Evolutionary conservation across 305 asterid genomes (phyloP).

Genomic region (Fraxinus velutina): DNA sequence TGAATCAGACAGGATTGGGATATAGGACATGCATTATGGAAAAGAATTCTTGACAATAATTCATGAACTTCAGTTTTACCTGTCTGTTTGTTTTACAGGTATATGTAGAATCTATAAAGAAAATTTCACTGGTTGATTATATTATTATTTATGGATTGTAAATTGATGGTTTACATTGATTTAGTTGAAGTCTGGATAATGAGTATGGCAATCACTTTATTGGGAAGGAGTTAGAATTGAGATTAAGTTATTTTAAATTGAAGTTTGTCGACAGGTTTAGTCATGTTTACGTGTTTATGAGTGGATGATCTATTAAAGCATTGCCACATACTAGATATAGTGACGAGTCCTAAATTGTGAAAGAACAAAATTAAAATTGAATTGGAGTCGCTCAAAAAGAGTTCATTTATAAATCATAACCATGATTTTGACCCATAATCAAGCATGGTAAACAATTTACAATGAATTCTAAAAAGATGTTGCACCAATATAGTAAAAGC

Average conservation of each 20-base stretch:
- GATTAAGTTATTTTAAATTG: neutral
- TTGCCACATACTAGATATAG: neutral
- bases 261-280: neutral
- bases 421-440: neutral
- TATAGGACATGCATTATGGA: neutral
- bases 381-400: neutral
- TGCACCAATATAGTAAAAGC: conserved; percentile 17
- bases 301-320: neutral
- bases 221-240: neutral
- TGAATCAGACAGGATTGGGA: conserved; percentile 31
- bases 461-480: neutral
- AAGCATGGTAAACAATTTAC: neutral
- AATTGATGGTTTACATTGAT: neutral
- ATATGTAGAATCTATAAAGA: neutral
- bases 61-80: neutral
- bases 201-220: neutral
- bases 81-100: neutral
- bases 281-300: neutral
- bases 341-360: neutral
- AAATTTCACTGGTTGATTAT: neutral
- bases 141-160: neutral
- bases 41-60: neutral
- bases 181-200: neutral
- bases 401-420: neutral
- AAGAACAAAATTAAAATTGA: neutral